Conservation (phyloP, 177 flowering plant species). For the Tripterygium wilfordii region DNA sequence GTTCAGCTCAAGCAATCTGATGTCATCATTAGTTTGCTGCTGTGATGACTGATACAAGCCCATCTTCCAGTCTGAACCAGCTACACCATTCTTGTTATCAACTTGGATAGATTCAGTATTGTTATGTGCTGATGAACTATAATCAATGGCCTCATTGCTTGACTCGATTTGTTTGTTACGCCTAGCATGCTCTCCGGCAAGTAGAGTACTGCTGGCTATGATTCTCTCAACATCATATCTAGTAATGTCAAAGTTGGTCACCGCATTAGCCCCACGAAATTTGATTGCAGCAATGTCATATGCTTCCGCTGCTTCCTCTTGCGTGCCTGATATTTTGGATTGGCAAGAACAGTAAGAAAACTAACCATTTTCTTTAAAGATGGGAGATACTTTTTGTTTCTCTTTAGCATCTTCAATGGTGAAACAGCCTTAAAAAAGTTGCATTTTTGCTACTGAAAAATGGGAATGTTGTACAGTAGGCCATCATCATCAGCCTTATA, state of each 20-base stretch:
- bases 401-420: slow-evolving; percentile 9
- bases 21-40: slow-evolving; percentile 9
- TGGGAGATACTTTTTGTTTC: slow-evolving; percentile 5
- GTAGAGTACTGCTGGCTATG: slow-evolving; percentile 74
- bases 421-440: slow-evolving; percentile 32
- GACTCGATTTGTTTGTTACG: slow-evolving; percentile 36
- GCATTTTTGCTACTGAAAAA: slow-evolving; percentile 12
- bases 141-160: slow-evolving; percentile 14
- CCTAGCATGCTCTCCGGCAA: slow-evolving; percentile 72
- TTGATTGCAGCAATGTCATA: slow-evolving; percentile 92
- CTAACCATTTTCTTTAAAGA: no score
- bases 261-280: slow-evolving; percentile 86
- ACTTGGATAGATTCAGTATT: slow-evolving; percentile 10
- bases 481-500: slow-evolving; percentile 30
- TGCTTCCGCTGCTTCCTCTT: slow-evolving; percentile 98
- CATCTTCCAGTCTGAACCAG: slow-evolving; percentile 56
- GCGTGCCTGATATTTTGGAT: slow-evolving; percentile 80
- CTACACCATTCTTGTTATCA: slow-evolving; percentile 19
- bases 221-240: slow-evolving; percentile 80
- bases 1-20: slow-evolving; percentile 31
- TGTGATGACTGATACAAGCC: slow-evolving; percentile 29
- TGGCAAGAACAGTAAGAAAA: no score
- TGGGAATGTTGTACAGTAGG: slow-evolving; percentile 13
- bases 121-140: slow-evolving; percentile 18
- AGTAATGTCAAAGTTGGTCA: slow-evolving; percentile 82